Base-by-base conservation (phyloP, 768 basidiomycete species). In the Scleroderma bovista region DNA sequence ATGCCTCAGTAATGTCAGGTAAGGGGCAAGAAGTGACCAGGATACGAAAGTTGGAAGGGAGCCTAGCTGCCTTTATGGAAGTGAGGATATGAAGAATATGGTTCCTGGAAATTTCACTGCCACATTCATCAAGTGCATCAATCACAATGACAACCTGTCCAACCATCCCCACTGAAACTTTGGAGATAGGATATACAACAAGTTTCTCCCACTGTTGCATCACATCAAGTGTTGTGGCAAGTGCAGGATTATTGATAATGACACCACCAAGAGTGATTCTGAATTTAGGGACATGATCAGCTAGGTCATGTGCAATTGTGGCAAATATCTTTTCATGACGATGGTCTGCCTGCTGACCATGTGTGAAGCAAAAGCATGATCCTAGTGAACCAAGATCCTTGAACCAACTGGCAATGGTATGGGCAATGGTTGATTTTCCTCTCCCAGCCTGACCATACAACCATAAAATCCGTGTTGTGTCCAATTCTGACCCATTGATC, bases 121-220 rank as follows among this genome's bases (percentile, higher is more conserved):
- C 51, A 34, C 55, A 55, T 40, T 55, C 58, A 24, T 59, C 56
- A 24, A 63, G 32, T 6, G 48, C 65, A 38, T 67, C 65, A 22
- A 65, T 59, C 20, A 67, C 48, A 9, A 63, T 51, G 10, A 63
- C 39, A 15, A 66, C 54, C 19, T 59, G 63, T 6, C 56, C 56
- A 26, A 55, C 38, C n/a, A 51, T 46, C 3, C 39, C 45, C 26
- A 2, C n/a, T 6, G 26, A 29, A 19, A 53, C 11, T 12, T 48
- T 44, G 10, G 22, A 41, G 9, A 41, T 20, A 13, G 19, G 19
- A 20, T 23, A 8, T 13, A 41, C 9, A 41, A 41, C 15, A 6
- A 41, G 40, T 41, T 22, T 9, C 40, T 41, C 19, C 40, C 40
- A 41, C 17, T 41, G 40, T 12, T 20, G 9, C 20, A 13, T 11